These are phyloP conservation scores for Puccinia horiana DNA, from an alignment of 1,284 basidiomycete genomes.

Conservation along the genomic window DNA sequence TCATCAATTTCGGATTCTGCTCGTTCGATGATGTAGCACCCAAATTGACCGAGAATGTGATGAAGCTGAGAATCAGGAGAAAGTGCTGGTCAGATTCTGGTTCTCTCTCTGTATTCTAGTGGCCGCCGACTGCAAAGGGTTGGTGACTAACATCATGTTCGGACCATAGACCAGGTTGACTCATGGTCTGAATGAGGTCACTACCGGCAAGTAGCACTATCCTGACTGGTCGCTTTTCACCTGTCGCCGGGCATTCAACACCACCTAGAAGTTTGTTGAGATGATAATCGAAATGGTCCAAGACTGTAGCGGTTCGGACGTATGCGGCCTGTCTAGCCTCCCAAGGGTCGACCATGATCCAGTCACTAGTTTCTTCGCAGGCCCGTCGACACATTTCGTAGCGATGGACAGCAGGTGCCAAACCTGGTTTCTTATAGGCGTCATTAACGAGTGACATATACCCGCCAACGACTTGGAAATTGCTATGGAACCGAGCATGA, in stretches of 20 bases:
- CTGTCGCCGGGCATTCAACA: conserved; percentile 48
- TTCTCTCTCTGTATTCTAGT: neutral
- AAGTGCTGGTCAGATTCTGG: neutral
- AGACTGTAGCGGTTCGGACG: conserved; percentile 56
- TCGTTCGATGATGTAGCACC: conserved; percentile 91
- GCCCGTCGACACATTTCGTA: conserved; percentile 56
- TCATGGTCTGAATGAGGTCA: conserved; percentile 96
- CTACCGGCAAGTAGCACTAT: conserved; percentile 96
- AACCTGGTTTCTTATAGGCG: conserved; percentile 56
- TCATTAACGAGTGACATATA: conserved; percentile 57
- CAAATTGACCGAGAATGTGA: conserved; percentile 91
- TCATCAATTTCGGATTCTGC: conserved; percentile 80
- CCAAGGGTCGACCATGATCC: conserved; percentile 57
- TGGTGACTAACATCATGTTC: conserved; percentile 76
- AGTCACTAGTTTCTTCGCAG: conserved; percentile 54
- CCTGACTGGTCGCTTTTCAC: conserved; percentile 57
- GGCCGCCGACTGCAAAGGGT: neutral
- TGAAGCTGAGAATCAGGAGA: conserved; percentile 68
- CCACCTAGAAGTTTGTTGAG: conserved; percentile 54
- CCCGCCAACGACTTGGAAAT: conserved; percentile 55
- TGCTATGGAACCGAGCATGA: conserved; percentile 53
- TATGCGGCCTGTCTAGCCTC: conserved; percentile 55
- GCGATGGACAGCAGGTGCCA: conserved; percentile 54
- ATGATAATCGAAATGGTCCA: conserved; percentile 57
- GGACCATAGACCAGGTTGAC: conserved; percentile 97